These are phyloP conservation scores for Chlorella vulgaris DNA, from an alignment of 139 green algal genomes.

Conservation along the genomic window DNA sequence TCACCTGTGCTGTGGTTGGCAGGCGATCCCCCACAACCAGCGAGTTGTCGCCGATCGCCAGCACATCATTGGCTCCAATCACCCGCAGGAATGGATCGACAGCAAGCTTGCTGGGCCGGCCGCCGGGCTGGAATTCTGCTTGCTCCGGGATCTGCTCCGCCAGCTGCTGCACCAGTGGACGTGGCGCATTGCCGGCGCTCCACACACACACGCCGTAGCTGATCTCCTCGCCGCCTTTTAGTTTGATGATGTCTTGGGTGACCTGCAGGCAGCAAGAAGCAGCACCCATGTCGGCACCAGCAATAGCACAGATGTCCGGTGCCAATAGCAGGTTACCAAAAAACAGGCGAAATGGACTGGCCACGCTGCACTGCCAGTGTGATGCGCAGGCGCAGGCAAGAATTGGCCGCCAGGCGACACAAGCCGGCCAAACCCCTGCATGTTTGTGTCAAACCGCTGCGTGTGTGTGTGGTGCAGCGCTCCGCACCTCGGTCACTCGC, in stretches of 20 bases:
- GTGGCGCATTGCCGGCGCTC: constrained; percentile 52
- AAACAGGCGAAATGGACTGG: no score
- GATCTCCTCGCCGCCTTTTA: constrained; percentile 46
- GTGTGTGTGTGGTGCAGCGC: no score
- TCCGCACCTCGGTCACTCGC: constrained; percentile 44
- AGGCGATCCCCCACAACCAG: constrained; percentile 49
- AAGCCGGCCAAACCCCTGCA: no score
- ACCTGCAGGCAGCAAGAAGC: constrained; percentile 11
- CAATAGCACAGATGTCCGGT: no score
- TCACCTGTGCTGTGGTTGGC: constrained; percentile 66
- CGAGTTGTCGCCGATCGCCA: constrained; percentile 67
- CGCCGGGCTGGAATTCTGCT: constrained; percentile 6
- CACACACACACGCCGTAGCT: constrained; percentile 68
- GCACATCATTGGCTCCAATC: constrained; percentile 59
- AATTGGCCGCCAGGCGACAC: no score
- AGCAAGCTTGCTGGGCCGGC: constrained; percentile 52
- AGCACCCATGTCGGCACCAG: not conserved
- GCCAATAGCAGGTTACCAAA: no score
- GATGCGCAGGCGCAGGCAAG: no score
- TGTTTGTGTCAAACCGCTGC: no score
- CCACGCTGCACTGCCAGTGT: no score
- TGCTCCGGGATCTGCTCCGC: constrained; percentile 23
- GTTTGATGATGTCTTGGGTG: constrained; percentile 27
- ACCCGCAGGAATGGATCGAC: constrained; percentile 71
- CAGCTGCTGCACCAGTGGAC: constrained; percentile 28